Evolutionary conservation across 2,329 filamentous ascomycete species (phyloP).

Genomic region (Aspergillus tamarii): DNA sequence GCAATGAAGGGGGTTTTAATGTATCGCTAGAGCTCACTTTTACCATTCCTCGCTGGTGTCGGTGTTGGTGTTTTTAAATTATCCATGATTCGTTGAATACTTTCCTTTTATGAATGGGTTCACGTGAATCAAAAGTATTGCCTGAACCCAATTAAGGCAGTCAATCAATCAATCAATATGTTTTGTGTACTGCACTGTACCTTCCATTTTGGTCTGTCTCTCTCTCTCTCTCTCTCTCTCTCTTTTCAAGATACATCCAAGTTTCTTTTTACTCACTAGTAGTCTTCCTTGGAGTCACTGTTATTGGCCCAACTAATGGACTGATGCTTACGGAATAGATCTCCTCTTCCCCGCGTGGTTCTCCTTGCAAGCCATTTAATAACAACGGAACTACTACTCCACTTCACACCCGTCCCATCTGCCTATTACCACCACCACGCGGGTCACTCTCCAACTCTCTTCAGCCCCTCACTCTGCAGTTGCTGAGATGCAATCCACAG

Average conservation of each 20-base stretch:
- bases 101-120: no score
- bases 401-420: not conserved
- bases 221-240: not conserved
- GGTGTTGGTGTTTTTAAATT: not conserved
- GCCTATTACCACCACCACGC: not conserved
- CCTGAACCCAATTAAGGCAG: no score
- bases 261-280: no score
- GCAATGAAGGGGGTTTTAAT: not conserved
- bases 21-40: not conserved
- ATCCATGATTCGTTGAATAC: no score
- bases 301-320: not conserved
- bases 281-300: not conserved
- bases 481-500: conserved; percentile 24
- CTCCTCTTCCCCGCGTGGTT: not conserved
- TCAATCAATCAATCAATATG: no score
- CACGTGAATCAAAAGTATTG: no score
- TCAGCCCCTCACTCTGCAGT: not conserved
- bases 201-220: no score
- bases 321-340: not conserved
- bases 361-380: not conserved
- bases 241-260: no score
- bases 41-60: not conserved
- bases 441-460: not conserved
- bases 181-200: no score
- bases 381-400: not conserved